Percentiles rank a stretch among this genome's conserved stretches.
Evolutionary conservation across 169 alveolate species (phyloP).

Genomic region (Eimeria zaria): DNA sequence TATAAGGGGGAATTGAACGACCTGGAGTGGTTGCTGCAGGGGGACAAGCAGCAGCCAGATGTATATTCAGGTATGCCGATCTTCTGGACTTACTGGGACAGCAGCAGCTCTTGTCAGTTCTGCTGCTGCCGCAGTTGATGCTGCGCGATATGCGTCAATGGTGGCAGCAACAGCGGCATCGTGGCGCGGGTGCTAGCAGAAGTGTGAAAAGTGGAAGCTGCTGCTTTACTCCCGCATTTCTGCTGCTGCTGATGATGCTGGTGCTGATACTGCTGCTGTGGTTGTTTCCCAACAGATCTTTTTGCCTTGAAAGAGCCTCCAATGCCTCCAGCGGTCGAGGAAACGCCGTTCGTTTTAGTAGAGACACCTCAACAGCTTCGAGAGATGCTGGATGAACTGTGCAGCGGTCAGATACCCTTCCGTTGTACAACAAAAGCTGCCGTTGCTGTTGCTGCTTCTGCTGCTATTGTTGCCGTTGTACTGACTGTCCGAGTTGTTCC

Average conservation of each 20-base stretch:
- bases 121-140: not conserved
- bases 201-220: not conserved
- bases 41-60: conserved; percentile 24
- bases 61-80: conserved; percentile 15
- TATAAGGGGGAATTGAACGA: conserved; percentile 79
- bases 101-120: not conserved
- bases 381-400: conserved; percentile 88
- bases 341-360: conserved; percentile 91
- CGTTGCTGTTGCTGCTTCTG: not conserved
- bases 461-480: not conserved
- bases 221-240: not conserved
- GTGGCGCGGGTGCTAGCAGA: not conserved
- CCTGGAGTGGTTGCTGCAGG: conserved; percentile 42
- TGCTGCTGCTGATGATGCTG: conserved; percentile 7
- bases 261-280: conserved; percentile 17
- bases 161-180: not conserved
- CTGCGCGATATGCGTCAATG: not conserved
- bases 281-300: not conserved
- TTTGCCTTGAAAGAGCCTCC: conserved; percentile 31
- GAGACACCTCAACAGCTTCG: conserved; percentile 88
- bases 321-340: conserved; percentile 67
- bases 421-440: not conserved
- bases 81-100: not conserved
- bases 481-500: not conserved
- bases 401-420: conserved; percentile 53